Conservation (phyloP, 225 moss, liverwort and hornwort species). For the Climacium dendroides region DNA sequence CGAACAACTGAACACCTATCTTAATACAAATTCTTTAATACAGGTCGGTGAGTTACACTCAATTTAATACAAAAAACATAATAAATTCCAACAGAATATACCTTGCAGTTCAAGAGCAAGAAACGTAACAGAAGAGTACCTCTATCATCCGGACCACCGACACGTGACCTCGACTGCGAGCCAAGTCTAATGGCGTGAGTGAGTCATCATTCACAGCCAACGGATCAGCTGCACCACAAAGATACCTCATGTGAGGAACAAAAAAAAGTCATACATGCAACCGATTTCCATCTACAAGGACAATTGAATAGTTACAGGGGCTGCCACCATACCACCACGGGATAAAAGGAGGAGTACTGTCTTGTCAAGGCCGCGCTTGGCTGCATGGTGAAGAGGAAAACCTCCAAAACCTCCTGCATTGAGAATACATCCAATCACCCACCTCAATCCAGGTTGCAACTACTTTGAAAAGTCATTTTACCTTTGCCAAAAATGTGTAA, state of each 20-base stretch:
- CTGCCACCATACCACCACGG: slow-evolving; percentile 49
- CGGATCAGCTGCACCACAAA: slow-evolving; percentile 63
- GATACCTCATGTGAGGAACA: not conserved
- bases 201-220: slow-evolving; percentile 79
- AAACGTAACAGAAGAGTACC: slow-evolving; percentile 16
- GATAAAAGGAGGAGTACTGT: slow-evolving; percentile 71
- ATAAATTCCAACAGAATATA: not conserved
- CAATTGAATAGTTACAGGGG: not conserved
- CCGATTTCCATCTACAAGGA: not conserved
- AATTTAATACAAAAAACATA: not conserved
- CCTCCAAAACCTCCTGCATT: slow-evolving; percentile 75
- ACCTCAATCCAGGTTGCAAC: not conserved
- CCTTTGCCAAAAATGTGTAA: not conserved
- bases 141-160: slow-evolving; percentile 85
- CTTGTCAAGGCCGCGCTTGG: slow-evolving; percentile 93
- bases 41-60: not conserved
- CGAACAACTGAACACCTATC: not conserved
- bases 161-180: slow-evolving; percentile 62
- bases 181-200: slow-evolving; percentile 84
- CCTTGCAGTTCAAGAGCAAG: not conserved
- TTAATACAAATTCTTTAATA: not conserved
- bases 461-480: not conserved
- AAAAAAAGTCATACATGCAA: not conserved
- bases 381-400: slow-evolving; percentile 90
- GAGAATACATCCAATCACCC: not conserved